Conservation (phyloP, 2,329 filamentous ascomycete species). For the Penicillium decumbens region DNA sequence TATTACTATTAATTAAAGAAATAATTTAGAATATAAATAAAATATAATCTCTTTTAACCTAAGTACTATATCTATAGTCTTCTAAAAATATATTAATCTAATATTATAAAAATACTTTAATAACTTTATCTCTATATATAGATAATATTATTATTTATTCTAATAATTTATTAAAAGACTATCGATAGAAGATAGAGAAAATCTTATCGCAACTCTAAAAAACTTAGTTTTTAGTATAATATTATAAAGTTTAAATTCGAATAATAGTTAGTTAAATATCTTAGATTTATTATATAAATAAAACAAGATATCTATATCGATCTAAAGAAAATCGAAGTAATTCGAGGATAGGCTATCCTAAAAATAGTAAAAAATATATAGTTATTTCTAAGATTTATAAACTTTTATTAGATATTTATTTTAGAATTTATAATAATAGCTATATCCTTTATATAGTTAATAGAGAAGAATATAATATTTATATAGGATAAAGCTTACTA, state of each 20-base stretch:
- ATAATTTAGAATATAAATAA: conserved; percentile 17
- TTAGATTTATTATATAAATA: neutral
- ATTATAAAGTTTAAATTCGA: conserved; percentile 1
- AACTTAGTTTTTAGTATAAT: neutral
- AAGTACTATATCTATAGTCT: neutral
- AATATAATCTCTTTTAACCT: conserved; percentile 24
- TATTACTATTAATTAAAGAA: no score
- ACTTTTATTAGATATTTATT: no score
- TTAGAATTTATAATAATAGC: no score
- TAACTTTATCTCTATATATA: conserved; percentile 5
- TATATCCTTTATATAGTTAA: no score
- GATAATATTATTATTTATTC: conserved; percentile 8
- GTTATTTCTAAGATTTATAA: no score
- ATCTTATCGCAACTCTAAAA: neutral
- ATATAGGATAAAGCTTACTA: neutral
- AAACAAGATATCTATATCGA: no score
- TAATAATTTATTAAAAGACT: conserved; percentile 1
- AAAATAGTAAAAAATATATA: no score
- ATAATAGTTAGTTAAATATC: neutral
- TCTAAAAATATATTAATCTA: conserved; percentile 6
- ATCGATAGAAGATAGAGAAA: neutral
- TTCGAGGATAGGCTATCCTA: no score
- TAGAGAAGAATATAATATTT: no score
- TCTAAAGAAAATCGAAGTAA: no score
- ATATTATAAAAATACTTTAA: conserved; percentile 3